Evolutionary conservation across 345 rosid genomes (phyloP).

Genomic region (Stellera chamaejasme): DNA sequence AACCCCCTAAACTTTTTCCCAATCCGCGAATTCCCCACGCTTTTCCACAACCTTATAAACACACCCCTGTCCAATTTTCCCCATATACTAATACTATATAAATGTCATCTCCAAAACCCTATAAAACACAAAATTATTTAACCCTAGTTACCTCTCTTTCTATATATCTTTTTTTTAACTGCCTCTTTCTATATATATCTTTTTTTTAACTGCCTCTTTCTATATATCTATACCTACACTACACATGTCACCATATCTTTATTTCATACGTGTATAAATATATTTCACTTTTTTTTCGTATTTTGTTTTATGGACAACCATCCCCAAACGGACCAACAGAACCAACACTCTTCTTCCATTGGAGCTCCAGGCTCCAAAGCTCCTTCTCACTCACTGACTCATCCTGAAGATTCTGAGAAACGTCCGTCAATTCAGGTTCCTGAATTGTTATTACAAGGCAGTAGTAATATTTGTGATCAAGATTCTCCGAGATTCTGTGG

Average conservation of each 20-base stretch:
- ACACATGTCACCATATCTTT: not conserved
- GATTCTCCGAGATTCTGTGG: slow-evolving; percentile 8
- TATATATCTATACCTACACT: not conserved
- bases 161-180: not conserved
- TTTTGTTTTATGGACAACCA: too few relatives aligned
- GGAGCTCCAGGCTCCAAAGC: slow-evolving; percentile 2
- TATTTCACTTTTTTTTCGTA: too few relatives aligned
- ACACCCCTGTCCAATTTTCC: not conserved
- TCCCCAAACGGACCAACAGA: not conserved
- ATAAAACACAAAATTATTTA: not conserved
- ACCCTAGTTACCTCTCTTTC: not conserved
- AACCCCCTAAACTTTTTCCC: slow-evolving; percentile 9
- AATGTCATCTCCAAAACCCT: not conserved
- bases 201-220: not conserved
- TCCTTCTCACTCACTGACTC: not conserved
- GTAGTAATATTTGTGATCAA: not conserved
- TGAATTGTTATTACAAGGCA: slow-evolving; percentile 11
- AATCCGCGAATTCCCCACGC: slow-evolving; percentile 37
- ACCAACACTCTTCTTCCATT: not conserved
- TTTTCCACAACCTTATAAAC: slow-evolving; percentile 7
- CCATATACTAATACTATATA: too few relatives aligned
- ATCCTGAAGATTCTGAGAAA: not conserved
- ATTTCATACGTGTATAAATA: not conserved
- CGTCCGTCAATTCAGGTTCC: slow-evolving; percentile 13
- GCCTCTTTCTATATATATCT: not conserved